Conservation (phyloP, 2,329 filamentous ascomycete genomes). For the Penicillium sp. region DNA sequence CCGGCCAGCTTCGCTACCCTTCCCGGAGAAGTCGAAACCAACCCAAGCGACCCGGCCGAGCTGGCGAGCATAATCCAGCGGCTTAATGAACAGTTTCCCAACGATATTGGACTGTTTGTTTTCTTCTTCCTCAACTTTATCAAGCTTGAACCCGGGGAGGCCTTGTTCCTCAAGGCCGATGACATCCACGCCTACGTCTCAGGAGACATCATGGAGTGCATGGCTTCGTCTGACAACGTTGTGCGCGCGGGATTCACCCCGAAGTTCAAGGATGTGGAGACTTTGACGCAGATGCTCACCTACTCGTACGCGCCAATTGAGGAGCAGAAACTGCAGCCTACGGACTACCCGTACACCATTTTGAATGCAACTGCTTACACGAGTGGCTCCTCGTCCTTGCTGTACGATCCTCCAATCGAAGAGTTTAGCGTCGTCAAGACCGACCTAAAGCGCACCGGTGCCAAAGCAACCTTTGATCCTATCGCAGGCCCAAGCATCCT, state of each 20-base stretch:
- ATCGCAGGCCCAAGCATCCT: slow-evolving; percentile 86
- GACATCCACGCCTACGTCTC: slow-evolving; percentile 87
- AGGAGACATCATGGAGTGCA: slow-evolving; percentile 92
- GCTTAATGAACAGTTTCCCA: slow-evolving; percentile 76
- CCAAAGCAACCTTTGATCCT: slow-evolving; percentile 82
- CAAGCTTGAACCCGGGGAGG: slow-evolving; percentile 78
- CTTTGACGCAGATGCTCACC: slow-evolving; percentile 82
- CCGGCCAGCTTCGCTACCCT: slow-evolving; percentile 65
- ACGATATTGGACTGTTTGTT: slow-evolving; percentile 88
- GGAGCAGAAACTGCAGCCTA: slow-evolving; percentile 85
- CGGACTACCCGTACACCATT: slow-evolving; percentile 77
- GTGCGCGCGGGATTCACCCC: slow-evolving; percentile 95
- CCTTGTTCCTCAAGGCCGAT: slow-evolving; percentile 91
- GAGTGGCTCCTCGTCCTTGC: slow-evolving; percentile 61
- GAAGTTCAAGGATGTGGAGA: slow-evolving; percentile 95
- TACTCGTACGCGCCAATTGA: slow-evolving; percentile 93
- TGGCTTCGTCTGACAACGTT: slow-evolving; percentile 98
- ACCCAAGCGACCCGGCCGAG: slow-evolving; percentile 46
- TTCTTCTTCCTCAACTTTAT: slow-evolving; percentile 98
- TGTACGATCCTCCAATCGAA: slow-evolving; percentile 95
- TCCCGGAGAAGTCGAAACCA: slow-evolving; percentile 29
- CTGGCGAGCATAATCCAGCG: slow-evolving; percentile 71
- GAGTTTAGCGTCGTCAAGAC: slow-evolving; percentile 89
- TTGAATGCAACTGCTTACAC: slow-evolving; percentile 78
- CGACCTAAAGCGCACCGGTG: slow-evolving; percentile 60